Base-by-base conservation (phyloP, 1,284 basidiomycete genomes). In the Ceratobasidium papillatum region DNA sequence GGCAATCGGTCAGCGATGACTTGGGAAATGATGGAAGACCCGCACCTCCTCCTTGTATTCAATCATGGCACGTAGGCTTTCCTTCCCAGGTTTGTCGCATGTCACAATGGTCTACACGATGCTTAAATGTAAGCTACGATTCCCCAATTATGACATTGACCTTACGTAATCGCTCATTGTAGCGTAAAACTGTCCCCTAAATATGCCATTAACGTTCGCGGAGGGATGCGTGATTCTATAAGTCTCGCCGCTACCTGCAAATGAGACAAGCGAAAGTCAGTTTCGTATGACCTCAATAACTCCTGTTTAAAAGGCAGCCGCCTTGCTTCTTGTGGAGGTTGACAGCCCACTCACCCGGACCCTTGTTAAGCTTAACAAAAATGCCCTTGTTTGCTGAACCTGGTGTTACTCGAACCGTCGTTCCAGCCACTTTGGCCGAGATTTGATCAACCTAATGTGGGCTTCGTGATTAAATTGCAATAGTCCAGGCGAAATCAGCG, bases 31-130 rank as follows among this genome's bases (percentile, higher is more conserved):
- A 38, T 58, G 32, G 30, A 45, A 22, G 3, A 14, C 3, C 81
- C 89, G 63, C 76, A 94, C 93, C 89, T 99, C 96, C 80, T 99
- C 97, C 84, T 96, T 96, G 85, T 98, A 99, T 79, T 97, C 95
- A 74, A 98, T 88, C 75, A 99, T 87, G 7, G 94, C 87, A 71
- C 96, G 87, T 79, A 95, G 88, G 78, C 74, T 86, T 84, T 22
- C 86, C 87, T 22, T 87, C 84, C 75, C 86, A 86, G 5, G 90
- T 5, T 91, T 91, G 14, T 86, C 86, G 80, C 94, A 95, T 22
- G 94, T 97, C 79, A 99, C 89, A 77, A 92, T 89, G 1, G 92
- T 91, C 77, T 90, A 87, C 17, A 4, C 2, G 30, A 2, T 8
- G 41, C 17, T 43, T 43, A 8, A 25, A 54, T 30, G 22, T 30